A percentile compares a stretch with the other conserved stretches of the same genome.
phyloP scores from a whole-genome alignment of 345 rosid genomes.

The Eutrema heterophyllum region DNA sequence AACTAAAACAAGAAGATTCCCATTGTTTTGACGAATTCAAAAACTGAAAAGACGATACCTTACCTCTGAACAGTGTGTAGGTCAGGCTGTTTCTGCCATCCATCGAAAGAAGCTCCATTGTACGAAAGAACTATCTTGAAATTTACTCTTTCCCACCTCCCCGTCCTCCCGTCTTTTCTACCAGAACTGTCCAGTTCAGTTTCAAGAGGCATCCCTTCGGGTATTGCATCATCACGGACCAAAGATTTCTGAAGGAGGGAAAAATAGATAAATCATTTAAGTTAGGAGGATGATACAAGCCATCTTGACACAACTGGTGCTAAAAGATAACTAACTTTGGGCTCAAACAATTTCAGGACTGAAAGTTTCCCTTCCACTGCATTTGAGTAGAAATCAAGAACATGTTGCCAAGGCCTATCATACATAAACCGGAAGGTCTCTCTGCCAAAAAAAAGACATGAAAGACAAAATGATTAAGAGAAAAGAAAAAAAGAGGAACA shows the following conservation, averaged over 20 bases:
- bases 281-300: background rate
- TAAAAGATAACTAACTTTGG: slow-evolving; percentile 36
- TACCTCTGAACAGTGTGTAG: slow-evolving; percentile 86
- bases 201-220: slow-evolving; percentile 18
- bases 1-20: background rate
- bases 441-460: slow-evolving; percentile 19
- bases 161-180: slow-evolving; percentile 37
- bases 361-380: slow-evolving; percentile 45
- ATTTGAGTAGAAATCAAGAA: slow-evolving; percentile 54
- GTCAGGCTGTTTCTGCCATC: slow-evolving; percentile 95
- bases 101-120: slow-evolving; percentile 82
- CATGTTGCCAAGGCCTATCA: slow-evolving; percentile 72
- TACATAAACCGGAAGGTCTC: slow-evolving; percentile 70
- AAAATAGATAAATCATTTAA: background rate
- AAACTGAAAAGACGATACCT: slow-evolving; percentile 13
- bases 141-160: slow-evolving; percentile 79
- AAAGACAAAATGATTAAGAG: background rate
- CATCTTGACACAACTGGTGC: background rate
- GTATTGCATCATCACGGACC: slow-evolving; percentile 32
- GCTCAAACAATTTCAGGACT: slow-evolving; percentile 41
- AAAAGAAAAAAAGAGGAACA: background rate
- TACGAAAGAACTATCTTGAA: slow-evolving; percentile 81
- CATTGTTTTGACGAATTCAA: background rate
- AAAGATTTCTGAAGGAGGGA: slow-evolving; percentile 32
- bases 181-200: slow-evolving; percentile 29